Evolutionary conservation across 2,329 filamentous ascomycete genomes (phyloP).

Genomic region (Penicillium sp.): DNA sequence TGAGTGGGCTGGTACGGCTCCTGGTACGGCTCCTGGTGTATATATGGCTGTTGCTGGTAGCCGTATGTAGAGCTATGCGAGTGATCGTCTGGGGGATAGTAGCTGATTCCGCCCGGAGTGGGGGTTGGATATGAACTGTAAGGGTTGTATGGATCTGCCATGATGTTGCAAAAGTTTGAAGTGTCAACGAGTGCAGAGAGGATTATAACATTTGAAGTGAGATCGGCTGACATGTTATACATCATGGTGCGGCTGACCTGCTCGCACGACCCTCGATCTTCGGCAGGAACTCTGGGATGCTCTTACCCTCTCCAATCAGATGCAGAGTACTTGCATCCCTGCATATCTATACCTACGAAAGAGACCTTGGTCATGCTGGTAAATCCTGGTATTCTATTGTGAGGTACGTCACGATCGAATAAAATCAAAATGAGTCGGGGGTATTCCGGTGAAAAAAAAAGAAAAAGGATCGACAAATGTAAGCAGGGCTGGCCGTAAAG

Average conservation of each 20-base stretch:
- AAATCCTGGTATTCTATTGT: slow-evolving; percentile 1
- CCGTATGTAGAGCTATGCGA: slow-evolving; percentile 20
- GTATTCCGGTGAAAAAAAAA: slow-evolving; percentile 29
- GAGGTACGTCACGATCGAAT: slow-evolving; percentile 15
- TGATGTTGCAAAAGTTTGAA: no score
- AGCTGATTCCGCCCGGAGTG: slow-evolving; percentile 23
- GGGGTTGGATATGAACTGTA: slow-evolving; percentile 31
- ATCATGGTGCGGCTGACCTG: slow-evolving; percentile 30
- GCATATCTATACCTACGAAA: slow-evolving; percentile 1
- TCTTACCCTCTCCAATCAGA: slow-evolving; percentile 15
- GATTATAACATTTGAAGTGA: not conserved
- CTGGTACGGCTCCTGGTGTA: slow-evolving; percentile 17
- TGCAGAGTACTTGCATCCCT: not conserved
- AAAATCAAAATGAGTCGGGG: slow-evolving; percentile 28
- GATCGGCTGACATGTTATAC: slow-evolving; percentile 19
- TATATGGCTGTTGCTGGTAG: slow-evolving; percentile 32
- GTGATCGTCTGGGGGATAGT: slow-evolving; percentile 29
- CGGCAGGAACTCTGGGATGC: slow-evolving; percentile 13
- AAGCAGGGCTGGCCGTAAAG: slow-evolving; percentile 14
- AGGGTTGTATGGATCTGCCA: slow-evolving; percentile 57
- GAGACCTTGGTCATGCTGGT: not conserved
- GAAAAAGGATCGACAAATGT: slow-evolving; percentile 11
- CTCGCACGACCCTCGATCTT: slow-evolving; percentile 24
- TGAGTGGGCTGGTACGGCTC: slow-evolving; percentile 19
- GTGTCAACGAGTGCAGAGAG: no score